These are phyloP conservation scores for Beauveria pseudobassiana DNA, from an alignment of 2,329 filamentous ascomycete genomes.

Conservation along the genomic window DNA sequence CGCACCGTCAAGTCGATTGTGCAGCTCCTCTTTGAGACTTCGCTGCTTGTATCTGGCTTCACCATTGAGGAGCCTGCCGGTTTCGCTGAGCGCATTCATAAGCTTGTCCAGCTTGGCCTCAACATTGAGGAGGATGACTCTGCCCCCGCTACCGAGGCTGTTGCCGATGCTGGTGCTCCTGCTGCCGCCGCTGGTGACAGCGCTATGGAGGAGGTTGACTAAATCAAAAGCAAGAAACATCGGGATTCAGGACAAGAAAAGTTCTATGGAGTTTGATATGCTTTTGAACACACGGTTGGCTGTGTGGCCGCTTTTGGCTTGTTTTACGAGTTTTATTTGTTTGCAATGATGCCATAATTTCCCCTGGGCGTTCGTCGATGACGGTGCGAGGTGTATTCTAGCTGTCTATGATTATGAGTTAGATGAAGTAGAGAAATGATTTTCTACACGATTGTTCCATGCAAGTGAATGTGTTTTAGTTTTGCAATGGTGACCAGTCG, in stretches of 20 bases:
- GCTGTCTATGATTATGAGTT: constrained; percentile 33
- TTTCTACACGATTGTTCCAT: constrained; percentile 10
- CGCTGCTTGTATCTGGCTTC: constrained; percentile 96
- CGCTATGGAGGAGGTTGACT: constrained; percentile 99
- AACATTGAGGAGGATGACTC: constrained; percentile 93
- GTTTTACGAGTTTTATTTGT: constrained; percentile 26
- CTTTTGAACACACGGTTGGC: constrained; percentile 12
- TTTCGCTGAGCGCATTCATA: constrained; percentile 99
- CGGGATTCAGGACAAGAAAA: constrained; percentile 31
- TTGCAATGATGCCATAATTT: constrained; percentile 29
- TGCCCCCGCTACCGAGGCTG: constrained; percentile 49
- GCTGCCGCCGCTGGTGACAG: constrained; percentile 68
- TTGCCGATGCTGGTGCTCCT: constrained; percentile 49
- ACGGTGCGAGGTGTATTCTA: constrained; percentile 31
- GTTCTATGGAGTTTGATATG: constrained; percentile 35
- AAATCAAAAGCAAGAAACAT: constrained; percentile 34
- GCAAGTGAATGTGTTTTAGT: no score
- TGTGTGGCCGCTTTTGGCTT: constrained; percentile 24
- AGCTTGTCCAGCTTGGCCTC: constrained; percentile 94
- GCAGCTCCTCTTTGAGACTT: constrained; percentile 97
- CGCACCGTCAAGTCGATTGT: constrained; percentile 99
- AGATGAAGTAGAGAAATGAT: constrained; percentile 28
- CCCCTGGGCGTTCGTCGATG: constrained; percentile 19
- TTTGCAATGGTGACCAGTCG: no score
- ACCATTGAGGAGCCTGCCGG: constrained; percentile 97